A percentile compares a stretch with the other conserved stretches of the same genome.
Evolutionary conservation across 805 yeast species (phyloP).

Genomic region (Yamadazyma tumulicola): DNA sequence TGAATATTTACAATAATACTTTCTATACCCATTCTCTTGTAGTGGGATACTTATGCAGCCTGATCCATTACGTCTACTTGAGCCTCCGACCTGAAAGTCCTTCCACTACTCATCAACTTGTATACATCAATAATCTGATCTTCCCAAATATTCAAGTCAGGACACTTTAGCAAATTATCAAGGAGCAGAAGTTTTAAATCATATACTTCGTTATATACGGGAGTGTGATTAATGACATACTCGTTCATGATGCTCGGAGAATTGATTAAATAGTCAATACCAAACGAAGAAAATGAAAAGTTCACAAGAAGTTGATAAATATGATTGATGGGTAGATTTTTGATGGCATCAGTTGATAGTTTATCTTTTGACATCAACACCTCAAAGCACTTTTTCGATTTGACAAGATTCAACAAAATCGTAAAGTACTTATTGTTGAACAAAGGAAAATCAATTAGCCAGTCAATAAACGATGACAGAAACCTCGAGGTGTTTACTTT

Average conservation of each 20-base stretch:
- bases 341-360: constrained; percentile 9
- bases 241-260: constrained; percentile 23
- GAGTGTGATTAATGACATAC: constrained; percentile 15
- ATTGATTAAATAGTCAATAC: constrained; percentile 16
- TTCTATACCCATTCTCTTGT: no score
- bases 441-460: constrained; percentile 10
- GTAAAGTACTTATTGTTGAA: constrained; percentile 20
- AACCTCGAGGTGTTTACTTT: constrained; percentile 12
- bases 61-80: constrained; percentile 25
- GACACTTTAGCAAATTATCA: constrained; percentile 17
- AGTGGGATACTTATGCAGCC: constrained; percentile 1
- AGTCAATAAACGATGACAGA: constrained; percentile 10
- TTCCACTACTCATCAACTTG: constrained; percentile 23
- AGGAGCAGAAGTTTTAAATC: constrained; percentile 20
- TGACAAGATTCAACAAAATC: constrained; percentile 23
- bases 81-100: constrained; percentile 11
- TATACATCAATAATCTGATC: constrained; percentile 16
- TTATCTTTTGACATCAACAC: constrained; percentile 9
- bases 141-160: constrained; percentile 21
- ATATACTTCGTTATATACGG: constrained; percentile 23
- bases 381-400: constrained; percentile 15
- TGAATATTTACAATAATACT: no score
- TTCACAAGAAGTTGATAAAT: constrained; percentile 18
- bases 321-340: constrained; percentile 15
- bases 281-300: constrained; percentile 18